These are phyloP conservation scores for Thelonectria blattea DNA, from an alignment of 2,329 filamentous ascomycete species.

Conservation along the genomic window DNA sequence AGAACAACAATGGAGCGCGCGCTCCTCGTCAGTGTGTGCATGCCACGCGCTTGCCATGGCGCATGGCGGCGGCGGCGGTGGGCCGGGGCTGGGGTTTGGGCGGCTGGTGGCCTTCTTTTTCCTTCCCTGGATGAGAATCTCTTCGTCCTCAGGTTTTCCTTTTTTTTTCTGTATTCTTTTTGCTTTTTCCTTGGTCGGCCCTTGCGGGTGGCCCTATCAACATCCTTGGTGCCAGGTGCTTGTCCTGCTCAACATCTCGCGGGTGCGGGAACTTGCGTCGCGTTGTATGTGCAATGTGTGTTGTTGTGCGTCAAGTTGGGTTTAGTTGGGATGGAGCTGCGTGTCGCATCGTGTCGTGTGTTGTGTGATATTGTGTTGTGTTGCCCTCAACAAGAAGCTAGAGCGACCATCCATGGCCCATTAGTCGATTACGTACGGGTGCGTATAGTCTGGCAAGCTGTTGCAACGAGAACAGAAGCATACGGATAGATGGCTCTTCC, in stretches of 20 bases:
- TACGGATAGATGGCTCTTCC: not conserved
- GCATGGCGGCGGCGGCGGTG: constrained; percentile 8
- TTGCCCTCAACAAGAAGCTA: constrained; percentile 4
- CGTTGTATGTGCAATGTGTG: constrained; percentile 32
- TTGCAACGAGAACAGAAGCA: not conserved
- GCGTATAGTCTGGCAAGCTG: not conserved
- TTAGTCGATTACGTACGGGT: not conserved
- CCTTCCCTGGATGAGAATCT: not conserved
- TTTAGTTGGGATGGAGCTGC: constrained; percentile 10
- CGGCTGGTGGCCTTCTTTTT: constrained; percentile 6
- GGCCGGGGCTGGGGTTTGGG: constrained; percentile 23
- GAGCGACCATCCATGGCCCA: not conserved
- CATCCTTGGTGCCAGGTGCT: not conserved
- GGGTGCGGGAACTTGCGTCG: constrained; percentile 25
- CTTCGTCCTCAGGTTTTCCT: constrained; percentile 14
- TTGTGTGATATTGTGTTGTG: constrained; percentile 28
- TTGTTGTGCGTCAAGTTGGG: constrained; percentile 10
- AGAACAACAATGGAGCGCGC: constrained; percentile 18
- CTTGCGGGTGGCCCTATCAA: constrained; percentile 18
- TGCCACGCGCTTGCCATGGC: constrained; percentile 20
- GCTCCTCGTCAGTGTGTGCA: constrained; percentile 17
- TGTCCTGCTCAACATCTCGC: constrained; percentile 22
- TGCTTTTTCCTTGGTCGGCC: constrained; percentile 22
- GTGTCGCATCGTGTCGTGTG: constrained; percentile 10
- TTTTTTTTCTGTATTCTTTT: constrained; percentile 21